These are phyloP conservation scores for Talaromyces borbonicus DNA, from an alignment of 495 filamentous ascomycete genomes.

Conservation along the genomic window DNA sequence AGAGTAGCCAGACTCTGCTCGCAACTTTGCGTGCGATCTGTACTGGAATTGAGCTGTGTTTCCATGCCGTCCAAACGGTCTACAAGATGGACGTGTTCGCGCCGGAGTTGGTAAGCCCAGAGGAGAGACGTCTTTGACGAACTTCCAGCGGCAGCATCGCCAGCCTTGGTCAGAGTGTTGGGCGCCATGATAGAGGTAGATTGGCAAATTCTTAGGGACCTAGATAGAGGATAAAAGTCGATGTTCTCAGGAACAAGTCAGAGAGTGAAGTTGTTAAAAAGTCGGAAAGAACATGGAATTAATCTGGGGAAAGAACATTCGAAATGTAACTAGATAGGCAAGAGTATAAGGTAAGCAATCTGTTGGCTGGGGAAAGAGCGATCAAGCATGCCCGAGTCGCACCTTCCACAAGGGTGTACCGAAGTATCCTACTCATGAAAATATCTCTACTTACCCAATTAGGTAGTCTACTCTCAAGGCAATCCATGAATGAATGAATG, in stretches of 20 bases:
- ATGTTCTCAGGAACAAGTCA: not conserved
- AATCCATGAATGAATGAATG: too few species aligned
- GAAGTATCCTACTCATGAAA: too few species aligned
- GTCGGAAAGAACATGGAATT: too few species aligned
- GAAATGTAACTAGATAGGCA: too few species aligned
- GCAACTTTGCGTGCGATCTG: constrained; percentile 1
- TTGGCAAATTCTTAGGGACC: too few species aligned
- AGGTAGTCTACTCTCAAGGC: not conserved
- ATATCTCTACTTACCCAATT: not conserved
- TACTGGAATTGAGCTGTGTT: constrained; percentile 7
- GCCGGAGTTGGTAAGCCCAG: constrained; percentile 26
- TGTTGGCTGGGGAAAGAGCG: too few species aligned
- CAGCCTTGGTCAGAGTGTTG: not conserved
- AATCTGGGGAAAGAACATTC: too few species aligned
- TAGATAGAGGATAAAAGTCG: not conserved
- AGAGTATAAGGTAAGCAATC: too few species aligned
- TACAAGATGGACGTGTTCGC: constrained; percentile 22
- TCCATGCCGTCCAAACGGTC: constrained; percentile 11
- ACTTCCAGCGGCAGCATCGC: not conserved
- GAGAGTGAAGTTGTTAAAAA: too few species aligned
- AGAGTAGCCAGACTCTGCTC: constrained; percentile 7
- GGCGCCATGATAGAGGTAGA: not conserved
- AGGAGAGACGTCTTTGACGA: constrained; percentile 15
- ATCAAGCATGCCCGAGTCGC: too few species aligned
- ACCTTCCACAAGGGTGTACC: too few species aligned